These are phyloP conservation scores for Beauveria bassiana DNA, from an alignment of 2,329 filamentous ascomycete species.

Conservation along the genomic window DNA sequence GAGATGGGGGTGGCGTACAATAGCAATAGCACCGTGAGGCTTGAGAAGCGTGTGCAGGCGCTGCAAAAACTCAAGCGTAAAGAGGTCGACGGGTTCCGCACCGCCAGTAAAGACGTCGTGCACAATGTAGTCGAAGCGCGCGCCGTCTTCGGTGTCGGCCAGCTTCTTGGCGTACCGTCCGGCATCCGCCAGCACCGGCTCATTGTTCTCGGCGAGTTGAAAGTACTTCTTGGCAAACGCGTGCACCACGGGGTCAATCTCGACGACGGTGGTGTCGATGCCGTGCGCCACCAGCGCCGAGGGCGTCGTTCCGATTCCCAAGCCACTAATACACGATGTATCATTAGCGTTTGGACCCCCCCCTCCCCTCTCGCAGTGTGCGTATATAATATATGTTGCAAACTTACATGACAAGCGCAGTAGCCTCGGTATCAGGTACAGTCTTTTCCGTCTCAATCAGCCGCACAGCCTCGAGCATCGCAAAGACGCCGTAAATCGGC, in stretches of 20 bases:
- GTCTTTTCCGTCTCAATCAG: constrained; percentile 56
- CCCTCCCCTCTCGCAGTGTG: no score
- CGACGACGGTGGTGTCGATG: constrained; percentile 87
- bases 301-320: constrained; percentile 88
- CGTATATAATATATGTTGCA: not conserved
- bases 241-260: constrained; percentile 87
- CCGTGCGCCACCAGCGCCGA: constrained; percentile 80
- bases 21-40: constrained; percentile 75
- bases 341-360: not conserved
- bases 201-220: constrained; percentile 67
- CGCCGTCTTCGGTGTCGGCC: constrained; percentile 33
- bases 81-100: constrained; percentile 80
- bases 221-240: constrained; percentile 81
- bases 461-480: constrained; percentile 86
- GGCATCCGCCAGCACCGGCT: constrained; percentile 74
- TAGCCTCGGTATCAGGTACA: constrained; percentile 57
- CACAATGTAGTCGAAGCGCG: constrained; percentile 78
- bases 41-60: constrained; percentile 65
- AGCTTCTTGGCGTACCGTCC: constrained; percentile 54
- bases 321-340: constrained; percentile 47
- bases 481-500: constrained; percentile 92
- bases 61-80: constrained; percentile 76
- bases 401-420: constrained; percentile 76
- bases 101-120: constrained; percentile 98
- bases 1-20: constrained; percentile 48